Base-by-base conservation (phyloP, 331 rosid genomes). In the Erythrophleum ivorense region DNA sequence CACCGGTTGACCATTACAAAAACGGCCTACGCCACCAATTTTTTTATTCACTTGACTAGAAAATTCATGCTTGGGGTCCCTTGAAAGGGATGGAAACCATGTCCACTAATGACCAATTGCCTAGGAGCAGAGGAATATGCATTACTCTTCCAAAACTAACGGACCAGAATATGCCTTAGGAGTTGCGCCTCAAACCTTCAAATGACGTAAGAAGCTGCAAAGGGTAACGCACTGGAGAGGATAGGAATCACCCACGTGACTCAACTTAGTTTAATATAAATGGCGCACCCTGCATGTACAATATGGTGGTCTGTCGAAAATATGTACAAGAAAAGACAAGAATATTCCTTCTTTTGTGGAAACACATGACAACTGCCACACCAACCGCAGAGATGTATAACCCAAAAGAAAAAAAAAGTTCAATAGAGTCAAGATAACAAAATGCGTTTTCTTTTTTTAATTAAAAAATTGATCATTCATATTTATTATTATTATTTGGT, bases 151-250 rank as follows among this genome's bases (percentile, higher is more conserved):
- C 53, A 33, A 29, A 62, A 64, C 67, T 72, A 21, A 60, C 19
- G 36, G 64, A 8, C 81, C 3, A 83, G 86, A 72, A 83, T 71
- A 75, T 84, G 71, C 82, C 71, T 41, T 71, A 21, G 9, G 3
- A 50, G 16, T 63, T 70, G 55, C 31, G 40, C 60, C 15, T 76
- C 66, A 15, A 77, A 76, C 71, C 54, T 57, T 33, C 43, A 16
- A 6, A 67, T 75, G 29, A 24, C 29, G 29, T 24, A 75, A 45
- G 62, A 19, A 57, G 10, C 59, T 5, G 24, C 59, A 36, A 36
- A 2, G 16, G 73, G 48, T 68, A 62, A 46, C 58, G 46, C 41
- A 29, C 24, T n/a, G n/a, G n/a, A n/a, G n/a, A 62, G n/a, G 59
- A 5, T 52, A 34, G 19, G 45, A 21, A 50, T 52, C 70, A 45